Evolutionary conservation across 2,329 filamentous ascomycete species (phyloP), one percentile per base, ranked within the genome.

Genomic region (Cladosporium phlei): DNA sequence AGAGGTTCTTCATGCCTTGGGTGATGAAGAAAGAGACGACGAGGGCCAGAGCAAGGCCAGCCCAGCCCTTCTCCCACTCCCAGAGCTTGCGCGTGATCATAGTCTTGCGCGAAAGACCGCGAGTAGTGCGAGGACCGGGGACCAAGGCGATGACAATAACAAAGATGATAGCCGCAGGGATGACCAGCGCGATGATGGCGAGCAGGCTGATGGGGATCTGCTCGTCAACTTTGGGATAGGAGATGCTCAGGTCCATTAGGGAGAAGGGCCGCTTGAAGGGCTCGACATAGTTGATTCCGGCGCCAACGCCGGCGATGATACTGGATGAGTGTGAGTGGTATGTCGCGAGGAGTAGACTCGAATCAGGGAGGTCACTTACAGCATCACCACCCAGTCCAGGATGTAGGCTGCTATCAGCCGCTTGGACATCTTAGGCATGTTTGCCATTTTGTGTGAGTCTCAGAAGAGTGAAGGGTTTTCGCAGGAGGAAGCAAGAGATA

Each of bases 11-110:
- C 75, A 95, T 81, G 40, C 85, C 86, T 57, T 88, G 82, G 1
- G 89, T 91, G 58, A 94, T 81, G 66, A 93, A 81, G 71, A 86
- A 94, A 4, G 85, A 78, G 2, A 79, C 74, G 2, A 83, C 80
- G 8, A 88, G 71, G 2, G 86, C 80, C 14, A 95, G 72, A 1
- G 75, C 86, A 2, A 95, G 75, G 0, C 90, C 90, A 59, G 95
- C 80, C 80, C 85, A 88, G 49, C 87, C 89, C 2, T 81, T 65
- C 62, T 96, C 88, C 64, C 87, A 82, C 66, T 96, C 90, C 89
- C 91, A 96, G 1, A 95, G 65, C 69, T 93, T 95, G 54, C 87
- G 78, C 62, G 79, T 80, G 82, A 87, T 89, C 34, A 90, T 73
- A 45, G 87, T 68, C 3, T 75, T 66, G 17, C 55, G 47, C 9